Evolutionary conservation across 805 yeast genomes (phyloP).

Genomic region (Starmerella bombi): DNA sequence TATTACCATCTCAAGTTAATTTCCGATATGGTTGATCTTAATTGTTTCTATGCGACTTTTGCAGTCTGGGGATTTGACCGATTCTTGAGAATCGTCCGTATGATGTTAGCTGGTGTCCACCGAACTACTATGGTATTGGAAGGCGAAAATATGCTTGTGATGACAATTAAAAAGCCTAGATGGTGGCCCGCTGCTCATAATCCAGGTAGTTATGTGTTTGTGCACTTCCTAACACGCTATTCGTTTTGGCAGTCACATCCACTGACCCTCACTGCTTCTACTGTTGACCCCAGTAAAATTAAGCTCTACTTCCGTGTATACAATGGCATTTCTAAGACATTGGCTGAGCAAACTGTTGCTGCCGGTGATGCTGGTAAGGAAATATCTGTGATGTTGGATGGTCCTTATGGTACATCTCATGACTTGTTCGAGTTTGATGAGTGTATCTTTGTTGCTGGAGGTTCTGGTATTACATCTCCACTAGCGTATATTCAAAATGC

Average conservation of each 20-base stretch:
- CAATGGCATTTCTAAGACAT: conserved; percentile 40
- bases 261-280: conserved; percentile 34
- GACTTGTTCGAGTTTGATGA: conserved; percentile 40
- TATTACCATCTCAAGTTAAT: conserved; percentile 37
- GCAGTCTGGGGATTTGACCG: conserved; percentile 66
- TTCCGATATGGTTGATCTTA: conserved; percentile 13
- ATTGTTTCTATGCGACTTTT: conserved; percentile 39
- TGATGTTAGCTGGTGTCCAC: conserved; percentile 22
- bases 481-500: conserved; percentile 13
- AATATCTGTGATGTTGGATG: conserved; percentile 35
- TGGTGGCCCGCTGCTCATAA: conserved; percentile 31
- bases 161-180: conserved; percentile 30
- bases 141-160: conserved; percentile 18
- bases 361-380: conserved; percentile 10
- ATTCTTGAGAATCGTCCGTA: conserved; percentile 40
- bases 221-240: conserved; percentile 37
- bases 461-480: conserved; percentile 53
- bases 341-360: conserved; percentile 1
- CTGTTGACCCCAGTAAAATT: conserved; percentile 14
- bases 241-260: conserved; percentile 66
- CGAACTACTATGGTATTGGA: conserved; percentile 4
- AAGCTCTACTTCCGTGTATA: conserved; percentile 26
- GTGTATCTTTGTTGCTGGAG: conserved; percentile 55
- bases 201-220: conserved; percentile 46
- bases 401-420: conserved; percentile 52